Base-by-base conservation (phyloP, 2,329 filamentous ascomycete species). In the Eutypella sp. region DNA sequence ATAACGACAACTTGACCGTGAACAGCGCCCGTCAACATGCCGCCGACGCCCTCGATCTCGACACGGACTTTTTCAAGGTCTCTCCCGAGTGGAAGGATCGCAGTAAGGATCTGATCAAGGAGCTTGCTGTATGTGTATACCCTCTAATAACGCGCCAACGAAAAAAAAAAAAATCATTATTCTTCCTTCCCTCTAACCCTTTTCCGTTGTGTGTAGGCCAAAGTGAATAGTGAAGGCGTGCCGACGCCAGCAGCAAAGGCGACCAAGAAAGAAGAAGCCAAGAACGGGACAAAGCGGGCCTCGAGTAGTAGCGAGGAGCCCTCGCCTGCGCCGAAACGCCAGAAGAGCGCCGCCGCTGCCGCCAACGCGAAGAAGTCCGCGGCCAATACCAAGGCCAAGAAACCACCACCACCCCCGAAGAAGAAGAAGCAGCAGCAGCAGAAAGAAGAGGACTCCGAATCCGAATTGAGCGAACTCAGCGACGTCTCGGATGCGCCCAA, bases 21-120 rank as follows among this genome's bases (percentile, higher is more conserved):
- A 82, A 82, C 54, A 69, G 67, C 41, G 72, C 81, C 45, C 78
- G 81, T 45, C 72, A 74, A 48, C 67, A 65, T 38, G 74, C 71
- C 2, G 78, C 81, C 48, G 62, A 73, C 24, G 62, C 73, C 37
- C 62, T 78, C 1, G 63, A 59, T 1, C 68, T 84, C 2, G 69
- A 74, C 0, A 62, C 71, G 1, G 75, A 71, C 0, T 81, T 82
- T 50, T 73, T 84, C 41, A 65, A 66, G 13, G 51, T 22, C 11
- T 19, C 58, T 2, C 63, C 52, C 0, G 63, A 73, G 15, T 84
- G 81, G 81, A 83, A 84, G 59, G 60, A 65, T 4, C 74, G 69
- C 52, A 83, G 79, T 60, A 84, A 83, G 56, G 58, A 62, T 1
- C 55, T 82, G n/a, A 81, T 84, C 51, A 75, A 75, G 43, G 64